phyloP scores from a whole-genome alignment of 345 rosid genomes.

The Nephelium lappaceum region DNA sequence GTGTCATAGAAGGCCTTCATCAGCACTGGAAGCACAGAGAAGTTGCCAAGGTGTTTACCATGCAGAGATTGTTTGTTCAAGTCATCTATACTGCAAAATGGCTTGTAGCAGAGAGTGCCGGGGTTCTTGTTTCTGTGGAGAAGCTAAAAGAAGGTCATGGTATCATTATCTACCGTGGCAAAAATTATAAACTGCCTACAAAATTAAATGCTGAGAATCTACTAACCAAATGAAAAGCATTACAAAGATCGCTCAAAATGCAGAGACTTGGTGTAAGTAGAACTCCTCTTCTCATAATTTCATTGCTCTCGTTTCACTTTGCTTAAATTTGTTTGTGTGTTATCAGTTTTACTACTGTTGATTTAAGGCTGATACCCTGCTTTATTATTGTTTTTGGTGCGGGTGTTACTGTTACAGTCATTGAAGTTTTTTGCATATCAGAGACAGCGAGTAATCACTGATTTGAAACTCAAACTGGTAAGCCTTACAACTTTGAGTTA shows the following conservation, averaged over 20 bases:
- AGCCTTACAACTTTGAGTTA: constrained; percentile 18
- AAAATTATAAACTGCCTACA: constrained; percentile 67
- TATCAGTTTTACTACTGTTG: neutral
- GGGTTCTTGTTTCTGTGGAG: constrained; percentile 70
- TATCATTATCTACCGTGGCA: constrained; percentile 83
- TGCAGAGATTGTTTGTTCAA: constrained; percentile 61
- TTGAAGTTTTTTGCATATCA: constrained; percentile 68
- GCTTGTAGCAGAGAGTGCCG: constrained; percentile 82
- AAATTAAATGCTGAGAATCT: constrained; percentile 59
- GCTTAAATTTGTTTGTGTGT: neutral
- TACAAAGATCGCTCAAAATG: constrained; percentile 66
- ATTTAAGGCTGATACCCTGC: neutral
- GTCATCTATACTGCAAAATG: constrained; percentile 63
- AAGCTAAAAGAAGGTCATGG: constrained; percentile 74
- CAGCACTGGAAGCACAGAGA: constrained; percentile 96
- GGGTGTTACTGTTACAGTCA: constrained; percentile 48
- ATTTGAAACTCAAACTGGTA: constrained; percentile 60
- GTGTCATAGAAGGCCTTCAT: constrained; percentile 84
- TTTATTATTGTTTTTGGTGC: constrained; percentile 11
- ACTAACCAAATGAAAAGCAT: constrained; percentile 70
- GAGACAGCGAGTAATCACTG: constrained; percentile 48
- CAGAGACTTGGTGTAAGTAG: constrained; percentile 80
- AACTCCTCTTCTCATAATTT: neutral
- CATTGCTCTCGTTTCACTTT: neutral
- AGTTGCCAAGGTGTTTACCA: constrained; percentile 75